Percentiles rank a stretch among this genome's conserved stretches.
Evolutionary conservation across 176 grass and related monocot species (phyloP).

Genomic region (sorghum (Sorghum bicolor)): DNA sequence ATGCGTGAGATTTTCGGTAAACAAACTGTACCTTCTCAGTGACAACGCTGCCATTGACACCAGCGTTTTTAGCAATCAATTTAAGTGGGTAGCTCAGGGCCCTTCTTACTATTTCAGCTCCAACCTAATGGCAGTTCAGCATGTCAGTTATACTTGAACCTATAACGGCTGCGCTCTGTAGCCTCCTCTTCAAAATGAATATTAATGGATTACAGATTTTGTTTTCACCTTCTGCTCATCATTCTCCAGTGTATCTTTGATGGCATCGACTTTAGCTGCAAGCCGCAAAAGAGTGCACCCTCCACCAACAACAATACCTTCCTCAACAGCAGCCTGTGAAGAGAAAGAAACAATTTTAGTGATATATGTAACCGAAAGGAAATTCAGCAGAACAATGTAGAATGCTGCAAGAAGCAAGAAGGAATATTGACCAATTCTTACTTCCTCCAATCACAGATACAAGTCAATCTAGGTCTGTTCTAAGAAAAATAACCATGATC

Average conservation of each 20-base stretch:
- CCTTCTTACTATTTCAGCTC: conserved; percentile 91
- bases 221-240: conserved; percentile 88
- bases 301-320: conserved; percentile 98
- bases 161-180: not conserved
- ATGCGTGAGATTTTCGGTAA: not conserved
- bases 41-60: conserved; percentile 96
- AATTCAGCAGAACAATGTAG: not conserved
- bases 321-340: conserved; percentile 89
- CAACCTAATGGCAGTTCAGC: conserved; percentile 53
- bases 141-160: too few relatives aligned
- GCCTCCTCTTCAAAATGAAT: not conserved
- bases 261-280: conserved; percentile 82
- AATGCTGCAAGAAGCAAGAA: not conserved
- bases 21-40: conserved; percentile 64
- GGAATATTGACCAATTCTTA: not conserved
- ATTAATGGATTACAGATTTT: not conserved
- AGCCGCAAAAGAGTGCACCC: conserved; percentile 93
- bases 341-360: not conserved
- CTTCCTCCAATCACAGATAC: not conserved
- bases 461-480: not conserved
- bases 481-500: not conserved
- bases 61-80: conserved; percentile 96
- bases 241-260: conserved; percentile 87
- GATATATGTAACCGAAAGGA: not conserved
- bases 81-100: conserved; percentile 92